These are phyloP conservation scores for Rubus parviflorus DNA, from an alignment of 306 rosid species.

Conservation along the genomic window DNA sequence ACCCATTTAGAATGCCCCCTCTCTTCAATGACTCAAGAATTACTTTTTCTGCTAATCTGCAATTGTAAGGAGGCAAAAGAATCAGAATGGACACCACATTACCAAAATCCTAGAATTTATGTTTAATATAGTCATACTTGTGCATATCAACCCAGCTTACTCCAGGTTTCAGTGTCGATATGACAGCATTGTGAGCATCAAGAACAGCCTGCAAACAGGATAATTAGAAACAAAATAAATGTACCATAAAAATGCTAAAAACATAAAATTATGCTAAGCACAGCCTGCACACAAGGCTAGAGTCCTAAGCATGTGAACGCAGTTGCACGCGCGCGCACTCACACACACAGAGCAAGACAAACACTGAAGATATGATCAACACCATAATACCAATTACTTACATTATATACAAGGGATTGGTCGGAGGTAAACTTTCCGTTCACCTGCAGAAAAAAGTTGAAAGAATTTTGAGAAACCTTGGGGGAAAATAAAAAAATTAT, in stretches of 20 bases:
- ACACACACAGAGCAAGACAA: not conserved
- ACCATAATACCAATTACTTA: slow-evolving; percentile 37
- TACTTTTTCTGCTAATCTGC: slow-evolving; percentile 81
- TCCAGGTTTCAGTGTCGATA: slow-evolving; percentile 79
- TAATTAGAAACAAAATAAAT: slow-evolving; percentile 10
- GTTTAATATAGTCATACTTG: slow-evolving; percentile 46
- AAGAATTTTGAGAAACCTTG: slow-evolving; percentile 3
- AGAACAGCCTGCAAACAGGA: slow-evolving; percentile 77
- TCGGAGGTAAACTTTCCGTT: slow-evolving; percentile 82
- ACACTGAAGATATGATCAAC: not conserved
- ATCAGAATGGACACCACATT: slow-evolving; percentile 14
- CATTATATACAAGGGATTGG: slow-evolving; percentile 72
- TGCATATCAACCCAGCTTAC: slow-evolving; percentile 83
- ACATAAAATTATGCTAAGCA: not conserved
- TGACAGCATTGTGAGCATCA: slow-evolving; percentile 81
- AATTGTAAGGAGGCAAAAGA: slow-evolving; percentile 31
- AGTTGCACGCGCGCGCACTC: not conserved
- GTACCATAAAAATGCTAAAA: slow-evolving; percentile 18
- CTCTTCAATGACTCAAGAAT: slow-evolving; percentile 62
- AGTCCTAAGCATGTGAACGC: not conserved
- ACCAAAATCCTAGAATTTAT: not conserved
- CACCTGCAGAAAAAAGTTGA: slow-evolving; percentile 52
- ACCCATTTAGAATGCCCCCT: slow-evolving; percentile 66
- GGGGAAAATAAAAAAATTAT: not conserved
- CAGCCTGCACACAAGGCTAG: not conserved